Percentiles rank a stretch among this genome's conserved stretches.
Conservation (phyloP, 2,329 filamentous ascomycete species). For the Trichophaea hybrida region DNA sequence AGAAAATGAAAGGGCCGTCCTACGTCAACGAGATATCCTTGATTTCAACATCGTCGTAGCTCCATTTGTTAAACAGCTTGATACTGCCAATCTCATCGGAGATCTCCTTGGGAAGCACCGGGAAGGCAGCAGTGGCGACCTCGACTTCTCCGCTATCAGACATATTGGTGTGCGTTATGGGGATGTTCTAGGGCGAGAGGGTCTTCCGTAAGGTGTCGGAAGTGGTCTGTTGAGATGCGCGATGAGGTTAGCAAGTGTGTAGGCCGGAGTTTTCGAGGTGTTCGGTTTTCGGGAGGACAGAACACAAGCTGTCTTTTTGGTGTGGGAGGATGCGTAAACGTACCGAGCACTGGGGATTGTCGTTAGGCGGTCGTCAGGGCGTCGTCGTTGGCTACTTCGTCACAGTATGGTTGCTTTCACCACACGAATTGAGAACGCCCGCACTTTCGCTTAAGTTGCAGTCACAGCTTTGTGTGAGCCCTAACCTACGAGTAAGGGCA, state of each 20-base stretch:
- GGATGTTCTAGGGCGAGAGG: neutral
- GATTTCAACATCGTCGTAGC: slow-evolving; percentile 98
- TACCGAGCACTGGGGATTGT: neutral
- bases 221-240: neutral
- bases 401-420: neutral
- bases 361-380: neutral
- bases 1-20: slow-evolving; percentile 34
- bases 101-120: slow-evolving; percentile 86
- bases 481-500: neutral
- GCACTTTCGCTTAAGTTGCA: neutral
- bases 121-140: slow-evolving; percentile 61
- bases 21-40: slow-evolving; percentile 99
- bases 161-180: slow-evolving; percentile 48
- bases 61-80: slow-evolving; percentile 98
- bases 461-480: neutral
- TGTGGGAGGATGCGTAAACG: neutral
- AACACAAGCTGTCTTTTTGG: neutral
- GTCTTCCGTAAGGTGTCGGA: slow-evolving; percentile 1
- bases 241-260: neutral
- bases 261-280: neutral
- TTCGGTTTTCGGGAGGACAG: neutral
- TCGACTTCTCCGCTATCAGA: slow-evolving; percentile 92
- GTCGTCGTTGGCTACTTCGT: neutral
- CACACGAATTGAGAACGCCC: neutral
- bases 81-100: slow-evolving; percentile 75